Base-by-base conservation (phyloP, 2,329 filamentous ascomycete species). In the Botrytis aclada region DNA sequence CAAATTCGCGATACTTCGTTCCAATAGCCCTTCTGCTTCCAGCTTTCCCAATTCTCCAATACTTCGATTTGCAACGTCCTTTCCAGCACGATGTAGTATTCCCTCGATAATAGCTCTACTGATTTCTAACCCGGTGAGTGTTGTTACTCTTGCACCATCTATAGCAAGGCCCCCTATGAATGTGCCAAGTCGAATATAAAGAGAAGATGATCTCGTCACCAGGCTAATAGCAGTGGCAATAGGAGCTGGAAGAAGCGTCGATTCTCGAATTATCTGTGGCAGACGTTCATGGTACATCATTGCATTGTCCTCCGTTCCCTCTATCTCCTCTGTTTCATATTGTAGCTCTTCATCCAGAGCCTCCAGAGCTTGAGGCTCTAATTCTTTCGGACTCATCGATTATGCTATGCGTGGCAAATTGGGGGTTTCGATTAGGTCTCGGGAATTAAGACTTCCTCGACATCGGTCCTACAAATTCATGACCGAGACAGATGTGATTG, bases 221-320 rank as follows among this genome's bases (percentile, higher is more conserved):
- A 91, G 82, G 76, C 88, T 90, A 71, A 92, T 85, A 41, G 85
- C 85, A 69, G 85, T 87, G 47, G 89, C 89, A 64, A 91, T 80
- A 0, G 88, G 84, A 2, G 81, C 77, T 0, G 89, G 89, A 0
- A 92, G 84, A 29, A 92, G 84, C 18, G 88, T 90, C 67, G 82
- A 79, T 39, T 82, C 64, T 32, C 73, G 61, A 41, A 20, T 54
- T 16, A 39, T 29, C 6, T 29, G 64, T 29, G 34, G 32, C 34
- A 41, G 18, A 67, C 12, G 16, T 41, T 41, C 18, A 29, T 12
- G 2, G 16, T 39, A 10, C n/a, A 20, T 41, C 10, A 56, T 34
- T 41, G 34, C 34, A 39, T 39, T 67, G 8, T 56, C 45, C 16
- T 29, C 34, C 41, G 25, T 41, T 9, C 9, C 18, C 6, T 9